A percentile compares a stretch with the other conserved stretches of the same genome.
Conservation (phyloP, 1,284 basidiomycete species). For the Clitocybe nebularis region DNA sequence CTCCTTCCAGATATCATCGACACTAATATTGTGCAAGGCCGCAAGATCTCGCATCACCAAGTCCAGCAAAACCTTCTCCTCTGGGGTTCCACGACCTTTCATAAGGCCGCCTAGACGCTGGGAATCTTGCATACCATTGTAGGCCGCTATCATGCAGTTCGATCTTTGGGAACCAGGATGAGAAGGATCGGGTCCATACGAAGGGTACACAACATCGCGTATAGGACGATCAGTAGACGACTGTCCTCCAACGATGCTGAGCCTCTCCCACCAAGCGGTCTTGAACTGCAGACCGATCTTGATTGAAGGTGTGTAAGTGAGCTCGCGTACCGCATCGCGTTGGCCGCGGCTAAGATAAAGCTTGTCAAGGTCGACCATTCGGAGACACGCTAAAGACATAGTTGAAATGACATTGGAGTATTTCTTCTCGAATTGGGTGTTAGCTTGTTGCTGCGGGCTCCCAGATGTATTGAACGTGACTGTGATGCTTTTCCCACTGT, state of each 20-base stretch:
- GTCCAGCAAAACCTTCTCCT: conserved; percentile 16
- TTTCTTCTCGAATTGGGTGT: conserved; percentile 11
- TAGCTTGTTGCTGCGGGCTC: conserved; percentile 4
- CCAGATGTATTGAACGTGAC: conserved; percentile 8
- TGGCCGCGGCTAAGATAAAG: conserved; percentile 21
- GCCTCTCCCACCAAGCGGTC: conserved; percentile 28
- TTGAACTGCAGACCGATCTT: conserved; percentile 32
- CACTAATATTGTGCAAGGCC: conserved; percentile 13
- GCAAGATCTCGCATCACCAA: conserved; percentile 20
- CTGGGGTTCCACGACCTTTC: conserved; percentile 14
- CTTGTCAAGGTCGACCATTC: conserved; percentile 22
- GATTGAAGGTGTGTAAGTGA: conserved; percentile 25
- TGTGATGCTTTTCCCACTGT: conserved; percentile 10
- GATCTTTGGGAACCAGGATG: conserved; percentile 10
- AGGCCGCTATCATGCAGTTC: conserved; percentile 18
- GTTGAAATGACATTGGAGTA: conserved; percentile 29
- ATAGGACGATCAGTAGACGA: conserved; percentile 26
- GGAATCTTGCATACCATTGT: conserved; percentile 19
- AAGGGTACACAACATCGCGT: conserved; percentile 30
- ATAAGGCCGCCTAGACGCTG: conserved; percentile 19
- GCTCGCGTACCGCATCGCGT: conserved; percentile 23
- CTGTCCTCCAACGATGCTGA: conserved; percentile 20
- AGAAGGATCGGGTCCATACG: conserved; percentile 15
- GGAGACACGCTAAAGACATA: conserved; percentile 23
- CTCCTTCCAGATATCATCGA: conserved; percentile 14